Percentiles rank a stretch among this genome's conserved stretches.
Evolutionary conservation across 176 grass and related monocot genomes (phyloP).

Genomic region (Elaeis guineensis): DNA sequence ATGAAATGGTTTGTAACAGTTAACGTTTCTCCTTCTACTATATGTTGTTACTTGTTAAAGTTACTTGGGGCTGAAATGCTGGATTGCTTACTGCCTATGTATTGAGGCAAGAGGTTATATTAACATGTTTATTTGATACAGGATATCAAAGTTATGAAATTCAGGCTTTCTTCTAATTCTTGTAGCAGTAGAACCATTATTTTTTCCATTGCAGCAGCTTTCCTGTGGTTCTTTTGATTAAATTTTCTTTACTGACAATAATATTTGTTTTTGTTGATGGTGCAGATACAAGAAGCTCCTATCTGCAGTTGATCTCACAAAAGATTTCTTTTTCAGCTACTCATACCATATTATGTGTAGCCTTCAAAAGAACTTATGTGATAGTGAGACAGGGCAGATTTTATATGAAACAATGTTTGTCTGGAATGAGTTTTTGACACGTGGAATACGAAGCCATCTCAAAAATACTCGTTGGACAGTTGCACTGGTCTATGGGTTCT

Average conservation of each 20-base stretch:
- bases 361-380: constrained; percentile 82
- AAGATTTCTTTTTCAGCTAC: constrained; percentile 93
- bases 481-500: constrained; percentile 86
- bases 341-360: constrained; percentile 82
- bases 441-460: constrained; percentile 34
- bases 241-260: neutral
- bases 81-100: neutral
- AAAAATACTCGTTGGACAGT: constrained; percentile 70
- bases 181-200: no score
- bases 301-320: constrained; percentile 69
- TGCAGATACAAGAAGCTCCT: constrained; percentile 86
- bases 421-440: constrained; percentile 88
- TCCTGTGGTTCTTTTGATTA: no score
- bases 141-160: neutral
- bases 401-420: constrained; percentile 80
- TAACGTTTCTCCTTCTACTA: neutral
- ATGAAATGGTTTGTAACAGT: neutral
- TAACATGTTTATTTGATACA: neutral
- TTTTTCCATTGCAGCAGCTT: no score
- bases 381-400: constrained; percentile 38
- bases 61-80: neutral
- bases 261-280: constrained; percentile 15
- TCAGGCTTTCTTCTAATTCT: no score
- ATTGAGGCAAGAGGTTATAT: neutral
- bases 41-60: neutral